Conservation (phyloP, 192 early-diverging fungal species). For the Backusella circina region DNA sequence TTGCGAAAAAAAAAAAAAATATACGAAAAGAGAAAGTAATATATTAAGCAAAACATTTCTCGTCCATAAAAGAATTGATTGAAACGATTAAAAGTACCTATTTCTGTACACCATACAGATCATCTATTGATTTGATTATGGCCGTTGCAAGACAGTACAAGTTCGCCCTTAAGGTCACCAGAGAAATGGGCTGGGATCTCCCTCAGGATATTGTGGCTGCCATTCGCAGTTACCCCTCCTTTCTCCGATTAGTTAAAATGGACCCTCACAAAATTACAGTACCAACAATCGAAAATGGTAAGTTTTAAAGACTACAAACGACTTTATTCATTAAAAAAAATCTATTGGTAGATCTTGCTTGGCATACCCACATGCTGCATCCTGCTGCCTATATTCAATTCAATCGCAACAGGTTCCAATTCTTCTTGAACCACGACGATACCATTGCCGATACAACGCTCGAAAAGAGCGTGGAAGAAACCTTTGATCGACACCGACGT, state of each 20-base stretch:
- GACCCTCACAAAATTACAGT: not conserved
- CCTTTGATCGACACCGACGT: not conserved
- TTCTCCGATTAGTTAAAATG: not conserved
- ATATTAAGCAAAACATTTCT: not conserved
- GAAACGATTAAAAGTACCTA: not conserved
- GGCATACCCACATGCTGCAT: not conserved
- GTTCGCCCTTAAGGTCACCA: not conserved
- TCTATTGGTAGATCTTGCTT: not conserved
- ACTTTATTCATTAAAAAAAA: not conserved
- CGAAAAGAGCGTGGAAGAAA: not conserved
- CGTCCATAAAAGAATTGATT: not conserved
- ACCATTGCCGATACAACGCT: not conserved
- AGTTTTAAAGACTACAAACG: not conserved
- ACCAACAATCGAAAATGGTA: not conserved
- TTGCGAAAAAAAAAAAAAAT: not conserved
- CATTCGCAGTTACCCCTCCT: not conserved
- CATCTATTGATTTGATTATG: not conserved
- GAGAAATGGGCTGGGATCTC: not conserved
- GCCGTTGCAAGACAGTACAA: not conserved
- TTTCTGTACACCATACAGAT: slow-evolving; percentile 1
- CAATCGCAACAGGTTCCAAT: not conserved
- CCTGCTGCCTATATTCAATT: not conserved
- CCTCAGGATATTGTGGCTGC: not conserved
- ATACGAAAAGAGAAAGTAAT: not conserved
- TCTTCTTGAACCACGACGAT: not conserved